Conservation (phyloP, 2,329 filamentous ascomycete species). For the Botrytis fragariae region DNA sequence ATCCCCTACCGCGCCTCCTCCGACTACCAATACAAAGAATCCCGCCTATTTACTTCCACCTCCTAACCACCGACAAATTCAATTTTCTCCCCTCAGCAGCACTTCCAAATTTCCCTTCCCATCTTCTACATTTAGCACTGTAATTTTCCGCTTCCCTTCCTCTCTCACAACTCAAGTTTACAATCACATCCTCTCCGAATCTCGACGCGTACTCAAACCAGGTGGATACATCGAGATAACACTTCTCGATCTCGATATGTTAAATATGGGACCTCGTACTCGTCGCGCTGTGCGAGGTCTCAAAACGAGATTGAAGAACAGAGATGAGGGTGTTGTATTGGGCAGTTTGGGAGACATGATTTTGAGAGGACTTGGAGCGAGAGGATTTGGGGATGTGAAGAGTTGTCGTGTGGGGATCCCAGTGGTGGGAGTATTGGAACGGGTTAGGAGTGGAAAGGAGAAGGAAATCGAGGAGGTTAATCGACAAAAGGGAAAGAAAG, state of each 20-base stretch:
- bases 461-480: constrained; percentile 36
- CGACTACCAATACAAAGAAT: constrained; percentile 41
- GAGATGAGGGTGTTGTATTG: constrained; percentile 59
- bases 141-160: constrained; percentile 74
- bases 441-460: neutral
- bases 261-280: constrained; percentile 75
- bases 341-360: constrained; percentile 59
- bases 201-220: constrained; percentile 73
- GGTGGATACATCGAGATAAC: constrained; percentile 77
- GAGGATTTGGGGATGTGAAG: constrained; percentile 71
- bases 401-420: constrained; percentile 76
- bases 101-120: constrained; percentile 70
- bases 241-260: constrained; percentile 74
- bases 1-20: constrained; percentile 50
- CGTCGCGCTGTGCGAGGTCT: constrained; percentile 66
- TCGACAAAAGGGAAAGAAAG: constrained; percentile 40
- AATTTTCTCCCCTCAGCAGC: constrained; percentile 45
- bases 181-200: constrained; percentile 69
- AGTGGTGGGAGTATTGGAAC: constrained; percentile 54
- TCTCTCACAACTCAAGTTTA: constrained; percentile 67
- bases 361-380: constrained; percentile 63
- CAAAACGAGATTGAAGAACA: constrained; percentile 66
- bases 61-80: constrained; percentile 72
- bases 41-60: constrained; percentile 55
- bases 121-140: constrained; percentile 69